These are phyloP conservation scores for Sporobolomyces pararoseus DNA, from an alignment of 768 basidiomycete genomes.

Conservation along the genomic window DNA sequence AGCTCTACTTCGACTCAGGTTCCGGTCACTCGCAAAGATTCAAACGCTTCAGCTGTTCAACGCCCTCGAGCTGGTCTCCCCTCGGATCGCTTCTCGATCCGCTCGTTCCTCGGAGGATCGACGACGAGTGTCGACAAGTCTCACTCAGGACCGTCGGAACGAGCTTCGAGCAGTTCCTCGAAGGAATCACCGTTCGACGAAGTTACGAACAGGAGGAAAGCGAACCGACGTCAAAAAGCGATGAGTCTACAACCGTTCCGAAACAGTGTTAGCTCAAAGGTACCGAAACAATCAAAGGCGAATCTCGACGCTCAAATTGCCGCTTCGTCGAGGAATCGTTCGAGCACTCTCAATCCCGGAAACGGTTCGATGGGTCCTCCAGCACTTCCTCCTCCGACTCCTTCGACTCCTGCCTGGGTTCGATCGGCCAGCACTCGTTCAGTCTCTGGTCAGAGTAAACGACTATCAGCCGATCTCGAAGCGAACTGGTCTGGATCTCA, in stretches of 20 bases:
- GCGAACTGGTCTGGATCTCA: conserved; percentile 29
- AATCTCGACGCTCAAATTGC: conserved; percentile 20
- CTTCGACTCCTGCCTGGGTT: neutral
- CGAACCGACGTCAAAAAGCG: conserved; percentile 59
- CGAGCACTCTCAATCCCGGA: conserved; percentile 16
- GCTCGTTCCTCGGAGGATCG: conserved; percentile 38
- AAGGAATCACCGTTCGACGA: conserved; percentile 30
- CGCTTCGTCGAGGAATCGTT: conserved; percentile 15
- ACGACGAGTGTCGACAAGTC: neutral
- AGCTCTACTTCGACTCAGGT: conserved; percentile 2
- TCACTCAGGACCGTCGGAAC: neutral
- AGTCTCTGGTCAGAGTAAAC: conserved; percentile 5
- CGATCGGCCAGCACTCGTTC: conserved; percentile 7
- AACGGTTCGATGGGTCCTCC: neutral
- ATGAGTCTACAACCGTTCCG: conserved; percentile 58
- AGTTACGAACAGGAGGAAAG: conserved; percentile 32
- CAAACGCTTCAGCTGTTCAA: conserved; percentile 24
- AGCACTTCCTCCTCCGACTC: neutral
- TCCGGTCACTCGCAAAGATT: neutral
- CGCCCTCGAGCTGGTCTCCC: conserved; percentile 28
- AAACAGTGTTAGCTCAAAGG: conserved; percentile 25
- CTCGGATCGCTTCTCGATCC: conserved; percentile 43
- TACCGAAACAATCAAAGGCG: conserved; percentile 20
- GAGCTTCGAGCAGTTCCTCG: neutral
- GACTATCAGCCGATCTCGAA: conserved; percentile 33